Percentiles rank a stretch among this genome's conserved stretches.
phyloP scores from a whole-genome alignment of 495 filamentous ascomycete species.

The Articulospora tetracladia region DNA sequence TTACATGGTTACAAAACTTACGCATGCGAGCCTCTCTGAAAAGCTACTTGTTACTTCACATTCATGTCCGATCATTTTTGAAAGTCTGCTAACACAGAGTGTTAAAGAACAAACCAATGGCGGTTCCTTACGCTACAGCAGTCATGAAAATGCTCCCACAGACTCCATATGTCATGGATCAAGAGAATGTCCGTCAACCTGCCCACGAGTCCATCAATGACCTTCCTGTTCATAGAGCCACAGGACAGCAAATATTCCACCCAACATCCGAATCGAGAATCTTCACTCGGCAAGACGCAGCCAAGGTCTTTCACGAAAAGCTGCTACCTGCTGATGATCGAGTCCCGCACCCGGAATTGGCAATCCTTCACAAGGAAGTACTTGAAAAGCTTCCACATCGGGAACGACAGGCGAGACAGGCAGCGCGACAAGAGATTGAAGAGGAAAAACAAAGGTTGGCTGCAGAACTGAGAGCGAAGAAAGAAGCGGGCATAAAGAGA shows the following conservation, averaged over 20 bases:
- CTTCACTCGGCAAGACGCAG: slow-evolving; percentile 88
- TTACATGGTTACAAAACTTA: slow-evolving; percentile 68
- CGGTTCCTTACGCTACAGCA: slow-evolving; percentile 69
- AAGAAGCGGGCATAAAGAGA: slow-evolving; percentile 42
- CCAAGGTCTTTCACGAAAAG: slow-evolving; percentile 66
- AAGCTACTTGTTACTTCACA: slow-evolving; percentile 15
- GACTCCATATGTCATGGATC: slow-evolving; percentile 26
- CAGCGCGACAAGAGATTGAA: slow-evolving; percentile 34
- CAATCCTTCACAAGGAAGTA: slow-evolving; percentile 55
- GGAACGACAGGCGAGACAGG: slow-evolving; percentile 37
- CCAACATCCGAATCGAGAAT: slow-evolving; percentile 84
- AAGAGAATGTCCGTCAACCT: not conserved
- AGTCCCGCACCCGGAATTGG: slow-evolving; percentile 84
- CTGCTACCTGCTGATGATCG: slow-evolving; percentile 81
- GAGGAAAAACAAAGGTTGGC: slow-evolving; percentile 33
- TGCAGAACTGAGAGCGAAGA: slow-evolving; percentile 35
- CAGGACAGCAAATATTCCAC: slow-evolving; percentile 81
- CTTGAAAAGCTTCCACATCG: slow-evolving; percentile 29
- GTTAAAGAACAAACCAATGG: slow-evolving; percentile 69
- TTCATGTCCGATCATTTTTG: slow-evolving; percentile 3
- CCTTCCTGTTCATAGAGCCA: slow-evolving; percentile 75
- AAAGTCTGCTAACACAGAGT: slow-evolving; percentile 14
- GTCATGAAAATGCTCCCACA: slow-evolving; percentile 76
- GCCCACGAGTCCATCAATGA: slow-evolving; percentile 88
- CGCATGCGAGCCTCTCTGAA: slow-evolving; percentile 46